Evolutionary conservation across 108 stramenopile genomes (phyloP).

Genomic region (Nitzschia sp.): DNA sequence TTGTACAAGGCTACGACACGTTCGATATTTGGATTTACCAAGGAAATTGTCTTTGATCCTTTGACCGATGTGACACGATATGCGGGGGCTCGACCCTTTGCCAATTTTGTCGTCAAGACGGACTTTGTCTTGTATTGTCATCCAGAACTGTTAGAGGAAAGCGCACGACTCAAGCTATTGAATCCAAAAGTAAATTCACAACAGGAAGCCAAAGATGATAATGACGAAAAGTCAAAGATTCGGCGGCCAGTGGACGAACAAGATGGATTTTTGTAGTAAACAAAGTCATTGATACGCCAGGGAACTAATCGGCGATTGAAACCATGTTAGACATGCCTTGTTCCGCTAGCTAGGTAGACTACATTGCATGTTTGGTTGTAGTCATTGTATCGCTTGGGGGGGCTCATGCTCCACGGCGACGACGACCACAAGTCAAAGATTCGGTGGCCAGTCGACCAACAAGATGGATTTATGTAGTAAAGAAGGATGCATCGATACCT

Average conservation of each 20-base stretch:
- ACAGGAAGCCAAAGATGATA: background rate
- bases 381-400: too few species aligned
- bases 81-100: slow-evolving; percentile 71
- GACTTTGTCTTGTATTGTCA: slow-evolving; percentile 69
- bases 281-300: too few species aligned
- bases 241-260: background rate
- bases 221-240: background rate
- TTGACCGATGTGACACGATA: slow-evolving; percentile 54
- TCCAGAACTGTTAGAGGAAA: slow-evolving; percentile 65
- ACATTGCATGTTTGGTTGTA: too few species aligned
- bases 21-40: slow-evolving; percentile 55
- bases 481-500: too few species aligned
- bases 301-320: too few species aligned
- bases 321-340: too few species aligned
- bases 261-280: background rate
- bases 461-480: slow-evolving; percentile 1
- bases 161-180: slow-evolving; percentile 47
- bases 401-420: background rate
- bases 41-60: slow-evolving; percentile 77
- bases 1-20: slow-evolving; percentile 63
- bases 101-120: slow-evolving; percentile 77
- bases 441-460: background rate
- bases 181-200: slow-evolving; percentile 4
- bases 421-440: background rate
- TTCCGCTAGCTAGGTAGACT: too few species aligned